Conservation (phyloP, 352 stramenopile genomes). For the Phytophthora pluvialis region DNA sequence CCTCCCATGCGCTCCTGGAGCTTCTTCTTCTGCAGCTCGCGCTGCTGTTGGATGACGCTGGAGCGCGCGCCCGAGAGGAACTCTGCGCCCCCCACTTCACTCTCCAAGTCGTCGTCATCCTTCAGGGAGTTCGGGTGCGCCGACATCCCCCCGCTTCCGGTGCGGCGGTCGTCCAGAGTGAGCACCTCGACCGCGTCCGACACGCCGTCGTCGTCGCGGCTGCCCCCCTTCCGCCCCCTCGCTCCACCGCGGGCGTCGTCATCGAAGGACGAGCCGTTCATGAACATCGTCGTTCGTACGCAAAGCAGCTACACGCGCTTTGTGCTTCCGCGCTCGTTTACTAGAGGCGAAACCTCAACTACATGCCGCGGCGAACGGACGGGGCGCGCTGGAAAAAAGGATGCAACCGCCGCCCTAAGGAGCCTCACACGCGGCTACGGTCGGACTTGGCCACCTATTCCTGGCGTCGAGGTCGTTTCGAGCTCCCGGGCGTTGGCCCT, state of each 20-base stretch:
- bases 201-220: conserved; percentile 43
- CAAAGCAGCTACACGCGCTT: not conserved
- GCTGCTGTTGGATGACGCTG: conserved; percentile 85
- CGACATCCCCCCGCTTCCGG: conserved; percentile 33
- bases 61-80: conserved; percentile 72
- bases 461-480: conserved; percentile 12
- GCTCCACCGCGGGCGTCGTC: conserved; percentile 47
- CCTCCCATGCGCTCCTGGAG: conserved; percentile 83
- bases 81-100: conserved; percentile 51
- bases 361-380: not conserved
- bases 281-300: conserved; percentile 66
- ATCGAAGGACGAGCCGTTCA: conserved; percentile 81
- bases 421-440: not conserved
- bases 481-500: too few species aligned
- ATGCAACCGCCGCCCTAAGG: conserved; percentile 15
- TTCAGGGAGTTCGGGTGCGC: conserved; percentile 80
- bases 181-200: conserved; percentile 74
- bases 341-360: conserved; percentile 35
- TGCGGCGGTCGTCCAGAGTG: conserved; percentile 57
- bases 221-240: conserved; percentile 27
- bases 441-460: conserved; percentile 8
- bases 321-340: conserved; percentile 17
- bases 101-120: conserved; percentile 80
- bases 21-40: conserved; percentile 89
- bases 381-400: conserved; percentile 8